phyloP scores from a whole-genome alignment of 2,329 filamentous ascomycete genomes.

The Macrophomina tecta region DNA sequence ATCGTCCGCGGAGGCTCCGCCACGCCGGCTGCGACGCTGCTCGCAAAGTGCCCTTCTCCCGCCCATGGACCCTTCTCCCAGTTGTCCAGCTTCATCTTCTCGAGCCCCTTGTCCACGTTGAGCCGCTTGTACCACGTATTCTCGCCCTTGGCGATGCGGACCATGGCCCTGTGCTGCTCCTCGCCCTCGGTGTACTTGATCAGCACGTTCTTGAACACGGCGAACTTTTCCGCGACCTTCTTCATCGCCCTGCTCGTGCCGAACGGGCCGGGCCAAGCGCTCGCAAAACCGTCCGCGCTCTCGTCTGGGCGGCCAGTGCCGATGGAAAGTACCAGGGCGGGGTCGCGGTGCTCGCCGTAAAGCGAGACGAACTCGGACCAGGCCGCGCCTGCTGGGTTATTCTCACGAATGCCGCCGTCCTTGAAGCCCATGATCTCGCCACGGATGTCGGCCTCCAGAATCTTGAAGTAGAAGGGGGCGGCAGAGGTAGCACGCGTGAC shows the following conservation, averaged over 20 bases:
- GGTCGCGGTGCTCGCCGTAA: conserved; percentile 50
- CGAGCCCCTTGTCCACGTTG: conserved; percentile 53
- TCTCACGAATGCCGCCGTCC: conserved; percentile 58
- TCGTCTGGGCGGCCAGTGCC: conserved; percentile 55
- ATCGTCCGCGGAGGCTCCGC: conserved; percentile 17
- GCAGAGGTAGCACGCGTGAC: conserved; percentile 60
- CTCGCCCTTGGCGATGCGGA: conserved; percentile 53
- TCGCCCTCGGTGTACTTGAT: conserved; percentile 61
- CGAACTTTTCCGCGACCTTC: conserved; percentile 56
- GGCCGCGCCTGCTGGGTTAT: conserved; percentile 57
- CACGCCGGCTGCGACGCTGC: conserved; percentile 28
- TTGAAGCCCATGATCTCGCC: conserved; percentile 52
- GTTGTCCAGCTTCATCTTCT: conserved; percentile 54
- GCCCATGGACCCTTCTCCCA: conserved; percentile 53
- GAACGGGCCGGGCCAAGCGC: conserved; percentile 53
- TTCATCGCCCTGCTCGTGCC: conserved; percentile 48
- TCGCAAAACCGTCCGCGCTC: conserved; percentile 54
- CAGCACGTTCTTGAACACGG: conserved; percentile 56
- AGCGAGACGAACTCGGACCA: conserved; percentile 55
- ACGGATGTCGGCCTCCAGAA: conserved; percentile 53
- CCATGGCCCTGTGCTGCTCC: conserved; percentile 54
- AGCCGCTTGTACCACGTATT: conserved; percentile 59
- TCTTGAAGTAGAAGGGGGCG: conserved; percentile 59
- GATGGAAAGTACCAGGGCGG: conserved; percentile 53
- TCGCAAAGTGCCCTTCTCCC: conserved; percentile 33